Evolutionary conservation across 176 grass and related monocot species (phyloP), one percentile per base, ranked within the genome.

Genomic region (Elaeis guineensis): DNA sequence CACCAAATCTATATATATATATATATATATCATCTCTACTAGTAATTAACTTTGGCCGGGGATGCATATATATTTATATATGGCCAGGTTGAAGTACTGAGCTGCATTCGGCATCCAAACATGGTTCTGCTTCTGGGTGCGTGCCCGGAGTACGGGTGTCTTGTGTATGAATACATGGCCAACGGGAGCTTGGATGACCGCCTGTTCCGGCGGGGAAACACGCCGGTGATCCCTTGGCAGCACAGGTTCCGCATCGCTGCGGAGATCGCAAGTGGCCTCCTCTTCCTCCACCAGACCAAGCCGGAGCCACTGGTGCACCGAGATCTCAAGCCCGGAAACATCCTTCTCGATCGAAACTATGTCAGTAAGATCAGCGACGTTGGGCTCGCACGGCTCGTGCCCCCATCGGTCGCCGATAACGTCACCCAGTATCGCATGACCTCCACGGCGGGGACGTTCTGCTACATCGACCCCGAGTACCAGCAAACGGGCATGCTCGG

Each of bases 391-490:
- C 80, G 90, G 54, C 79, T 95, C 51, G 82, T 95, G 23, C 90
- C 90, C 15, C 69, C 26, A n/a, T 72, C 70, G 0, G 54, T 74
- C 39, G 90, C 66, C 5, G 76, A 77, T 16, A 61, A 65, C 5
- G 58, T 55, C 19, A 83, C 79, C 0, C 72, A 86, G 50, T 95
- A 79, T 73, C 59, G 55, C 70, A 89, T 89, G 90, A 95, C 86
- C 14, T 77, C 65, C 14, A 76, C 86, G 0, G 86, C 86, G 0
- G 90, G 90, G 14, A 95, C 24, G 17, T 95, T 95, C 69, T 95
- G 84, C 71, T 95, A 95, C 84, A 95, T 95, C 57, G 89, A 95
- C 78, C 89, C 84, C 3, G 89, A 95, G 67, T 95, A 95, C 67
- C 89, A 95, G 78, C 88, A 95, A 69, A 89, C 89, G 0, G 84